Conservation (phyloP, 805 yeast genomes). For the Myxozyma neotropica region DNA sequence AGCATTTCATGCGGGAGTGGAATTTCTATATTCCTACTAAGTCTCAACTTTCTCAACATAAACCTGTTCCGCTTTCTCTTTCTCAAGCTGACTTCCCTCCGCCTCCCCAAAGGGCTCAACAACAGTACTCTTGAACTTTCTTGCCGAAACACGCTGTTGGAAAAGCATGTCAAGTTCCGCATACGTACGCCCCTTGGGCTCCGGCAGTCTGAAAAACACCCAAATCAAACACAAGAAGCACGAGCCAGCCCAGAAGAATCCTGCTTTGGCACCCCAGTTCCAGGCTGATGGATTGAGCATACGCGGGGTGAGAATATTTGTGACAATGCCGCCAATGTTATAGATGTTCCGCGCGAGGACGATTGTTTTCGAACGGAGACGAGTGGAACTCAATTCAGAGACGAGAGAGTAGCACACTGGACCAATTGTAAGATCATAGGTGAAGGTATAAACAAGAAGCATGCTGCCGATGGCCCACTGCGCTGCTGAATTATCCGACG, state of each 20-base stretch:
- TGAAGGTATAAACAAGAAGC: constrained; percentile 50
- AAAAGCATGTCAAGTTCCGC: constrained; percentile 64
- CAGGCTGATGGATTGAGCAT: constrained; percentile 53
- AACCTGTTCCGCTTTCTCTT: background rate
- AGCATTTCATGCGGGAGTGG: too few species aligned
- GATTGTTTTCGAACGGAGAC: constrained; percentile 49
- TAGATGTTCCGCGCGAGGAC: constrained; percentile 47
- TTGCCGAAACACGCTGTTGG: constrained; percentile 13
- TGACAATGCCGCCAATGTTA: constrained; percentile 33
- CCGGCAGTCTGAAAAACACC: constrained; percentile 59
- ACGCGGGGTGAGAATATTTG: constrained; percentile 46
- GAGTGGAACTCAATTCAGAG: constrained; percentile 50
- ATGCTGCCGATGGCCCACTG: constrained; percentile 46
- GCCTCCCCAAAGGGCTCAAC: background rate
- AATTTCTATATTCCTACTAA: background rate
- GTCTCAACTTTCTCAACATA: background rate
- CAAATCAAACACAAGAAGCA: constrained; percentile 45
- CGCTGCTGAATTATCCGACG: constrained; percentile 28
- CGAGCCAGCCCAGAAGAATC: constrained; percentile 43
- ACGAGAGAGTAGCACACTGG: constrained; percentile 49
- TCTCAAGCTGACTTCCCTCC: background rate
- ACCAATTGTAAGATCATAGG: constrained; percentile 51
- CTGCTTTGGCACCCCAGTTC: constrained; percentile 24
- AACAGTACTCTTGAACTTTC: constrained; percentile 13
- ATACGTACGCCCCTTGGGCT: constrained; percentile 58